phyloP scores from a whole-genome alignment of 148 eudicot genomes.

The Pharnaceum exiguum region DNA sequence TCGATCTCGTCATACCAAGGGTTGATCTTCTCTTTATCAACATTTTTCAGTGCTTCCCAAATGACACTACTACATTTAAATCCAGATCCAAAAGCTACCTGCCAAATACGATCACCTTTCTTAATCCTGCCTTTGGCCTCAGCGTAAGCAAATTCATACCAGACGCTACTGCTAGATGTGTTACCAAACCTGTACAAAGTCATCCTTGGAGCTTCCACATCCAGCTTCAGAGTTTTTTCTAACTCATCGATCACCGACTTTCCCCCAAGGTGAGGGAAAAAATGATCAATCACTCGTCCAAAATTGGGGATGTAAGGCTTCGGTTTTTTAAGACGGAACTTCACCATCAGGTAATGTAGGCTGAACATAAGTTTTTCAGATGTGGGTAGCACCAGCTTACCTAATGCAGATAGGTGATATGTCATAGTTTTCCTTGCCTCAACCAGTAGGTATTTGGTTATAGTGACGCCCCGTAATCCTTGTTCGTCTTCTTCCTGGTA shows the following conservation, averaged over 20 bases:
- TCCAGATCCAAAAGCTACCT: background rate
- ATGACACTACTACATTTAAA: conserved; percentile 6
- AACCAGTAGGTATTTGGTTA: conserved; percentile 22
- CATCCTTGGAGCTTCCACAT: conserved; percentile 10
- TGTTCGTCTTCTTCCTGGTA: conserved; percentile 30
- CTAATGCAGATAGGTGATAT: conserved; percentile 18
- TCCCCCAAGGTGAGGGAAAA: conserved; percentile 4
- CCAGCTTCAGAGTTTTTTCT: background rate
- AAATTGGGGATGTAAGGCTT: conserved; percentile 17
- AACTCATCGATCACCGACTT: background rate
- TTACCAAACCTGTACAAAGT: conserved; percentile 7
- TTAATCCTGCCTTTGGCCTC: conserved; percentile 8
- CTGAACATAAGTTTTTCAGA: conserved; percentile 16
- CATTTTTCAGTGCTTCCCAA: background rate
- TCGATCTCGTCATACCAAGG: conserved; percentile 7
- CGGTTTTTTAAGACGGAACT: background rate
- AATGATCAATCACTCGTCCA: background rate
- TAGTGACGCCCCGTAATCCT: conserved; percentile 22
- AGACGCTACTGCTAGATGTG: background rate
- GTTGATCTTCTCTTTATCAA: background rate
- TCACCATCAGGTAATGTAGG: background rate
- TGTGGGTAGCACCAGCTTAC: conserved; percentile 23
- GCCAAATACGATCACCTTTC: conserved; percentile 1
- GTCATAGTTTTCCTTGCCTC: conserved; percentile 23
- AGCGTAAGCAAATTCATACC: conserved; percentile 9